Percentiles rank a stretch among this genome's conserved stretches.
Evolutionary conservation across 2,329 filamentous ascomycete species (phyloP).

Genomic region (Aspergillus niger): DNA sequence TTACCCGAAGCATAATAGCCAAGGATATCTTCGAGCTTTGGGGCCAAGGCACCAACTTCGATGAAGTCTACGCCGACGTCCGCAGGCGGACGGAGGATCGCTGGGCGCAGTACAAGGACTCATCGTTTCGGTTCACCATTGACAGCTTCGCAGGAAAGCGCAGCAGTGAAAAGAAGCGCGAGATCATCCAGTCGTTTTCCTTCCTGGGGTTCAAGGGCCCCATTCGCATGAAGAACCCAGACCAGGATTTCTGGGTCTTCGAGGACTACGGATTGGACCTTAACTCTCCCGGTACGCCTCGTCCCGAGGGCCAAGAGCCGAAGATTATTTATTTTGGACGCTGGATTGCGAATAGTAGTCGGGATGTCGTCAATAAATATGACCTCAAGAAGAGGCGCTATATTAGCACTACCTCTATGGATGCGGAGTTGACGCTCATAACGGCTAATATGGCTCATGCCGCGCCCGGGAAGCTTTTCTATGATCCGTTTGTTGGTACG

Average conservation of each 20-base stretch:
- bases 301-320: slow-evolving; percentile 55
- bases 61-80: slow-evolving; percentile 68
- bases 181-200: slow-evolving; percentile 77
- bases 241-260: slow-evolving; percentile 75
- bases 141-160: slow-evolving; percentile 81
- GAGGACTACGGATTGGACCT: slow-evolving; percentile 71
- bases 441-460: slow-evolving; percentile 90
- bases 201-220: slow-evolving; percentile 78
- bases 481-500: slow-evolving; percentile 94
- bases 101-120: slow-evolving; percentile 66
- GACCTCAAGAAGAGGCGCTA: slow-evolving; percentile 92
- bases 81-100: slow-evolving; percentile 59
- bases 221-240: slow-evolving; percentile 73
- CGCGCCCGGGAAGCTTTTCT: slow-evolving; percentile 79
- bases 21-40: slow-evolving; percentile 88
- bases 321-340: slow-evolving; percentile 71
- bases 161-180: slow-evolving; percentile 62
- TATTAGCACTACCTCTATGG: slow-evolving; percentile 97
- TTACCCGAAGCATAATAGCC: slow-evolving; percentile 76
- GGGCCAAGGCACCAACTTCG: slow-evolving; percentile 70
- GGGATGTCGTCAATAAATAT: slow-evolving; percentile 70
- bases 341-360: slow-evolving; percentile 65
- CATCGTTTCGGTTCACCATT: slow-evolving; percentile 80
- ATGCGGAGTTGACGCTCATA: slow-evolving; percentile 85
- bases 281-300: slow-evolving; percentile 20